Evolutionary conservation across 257 asterid species (phyloP).

Genomic region (Hygrophila difformis): DNA sequence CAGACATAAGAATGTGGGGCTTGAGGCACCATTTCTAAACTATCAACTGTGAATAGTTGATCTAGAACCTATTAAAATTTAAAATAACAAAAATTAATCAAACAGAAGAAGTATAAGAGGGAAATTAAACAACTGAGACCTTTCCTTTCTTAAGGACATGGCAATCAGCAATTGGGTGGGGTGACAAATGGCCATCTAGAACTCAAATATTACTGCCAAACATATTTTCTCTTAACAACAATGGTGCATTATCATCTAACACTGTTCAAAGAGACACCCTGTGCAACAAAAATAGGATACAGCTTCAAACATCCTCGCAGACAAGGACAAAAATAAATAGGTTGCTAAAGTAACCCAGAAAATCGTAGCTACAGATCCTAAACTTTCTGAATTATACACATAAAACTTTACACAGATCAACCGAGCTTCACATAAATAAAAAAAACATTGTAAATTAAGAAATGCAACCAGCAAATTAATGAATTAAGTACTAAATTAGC

Average conservation of each 20-base stretch:
- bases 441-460: too few relatives aligned
- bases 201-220: neutral
- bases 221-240: neutral
- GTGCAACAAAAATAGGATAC: neutral
- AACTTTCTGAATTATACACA: too few relatives aligned
- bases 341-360: neutral
- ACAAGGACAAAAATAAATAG: neutral
- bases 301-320: neutral
- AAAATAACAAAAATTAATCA: too few relatives aligned
- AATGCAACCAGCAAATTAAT: too few relatives aligned
- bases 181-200: slow-evolving; percentile 12
- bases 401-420: too few relatives aligned
- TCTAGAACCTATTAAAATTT: too few relatives aligned
- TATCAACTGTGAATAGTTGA: too few relatives aligned
- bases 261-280: neutral
- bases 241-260: neutral
- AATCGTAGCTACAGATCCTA: too few relatives aligned
- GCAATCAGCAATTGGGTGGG: slow-evolving; percentile 20
- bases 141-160: slow-evolving; percentile 32
- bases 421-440: too few relatives aligned
- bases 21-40: too few relatives aligned
- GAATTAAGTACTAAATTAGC: too few relatives aligned
- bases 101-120: neutral
- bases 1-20: too few relatives aligned
- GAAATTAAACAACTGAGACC: slow-evolving; percentile 22